phyloP scores from a whole-genome alignment of 1,139 yeast species.

The Yamadazyma aaseri region DNA sequence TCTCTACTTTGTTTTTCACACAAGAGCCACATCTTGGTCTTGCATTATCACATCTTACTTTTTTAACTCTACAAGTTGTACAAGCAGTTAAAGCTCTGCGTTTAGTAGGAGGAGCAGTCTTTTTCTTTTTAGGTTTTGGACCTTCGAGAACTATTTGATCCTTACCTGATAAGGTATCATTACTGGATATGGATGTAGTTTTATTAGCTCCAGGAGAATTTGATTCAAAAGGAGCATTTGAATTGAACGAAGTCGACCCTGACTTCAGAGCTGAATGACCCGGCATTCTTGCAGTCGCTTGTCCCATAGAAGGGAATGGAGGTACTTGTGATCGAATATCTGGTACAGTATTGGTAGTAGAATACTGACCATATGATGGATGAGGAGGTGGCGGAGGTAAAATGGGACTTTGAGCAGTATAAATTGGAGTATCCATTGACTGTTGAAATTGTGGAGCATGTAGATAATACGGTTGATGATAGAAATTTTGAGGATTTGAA shows the following conservation, averaged over 20 bases:
- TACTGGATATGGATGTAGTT: constrained; percentile 5
- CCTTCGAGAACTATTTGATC: constrained; percentile 7
- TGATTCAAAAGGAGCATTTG: neutral
- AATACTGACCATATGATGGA: neutral
- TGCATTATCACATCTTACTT: constrained; percentile 51
- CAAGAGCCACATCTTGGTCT: constrained; percentile 55
- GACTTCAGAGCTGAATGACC: neutral
- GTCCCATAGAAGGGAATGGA: neutral
- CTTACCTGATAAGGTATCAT: constrained; percentile 2
- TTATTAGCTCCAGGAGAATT: neutral
- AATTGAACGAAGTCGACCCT: neutral
- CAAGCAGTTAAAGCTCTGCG: constrained; percentile 48
- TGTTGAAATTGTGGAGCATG: neutral
- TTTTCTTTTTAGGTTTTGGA: constrained; percentile 6
- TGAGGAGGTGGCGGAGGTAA: neutral
- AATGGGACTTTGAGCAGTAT: neutral
- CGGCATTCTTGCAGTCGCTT: constrained; percentile 1
- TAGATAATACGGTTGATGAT: neutral
- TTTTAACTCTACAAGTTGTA: constrained; percentile 46
- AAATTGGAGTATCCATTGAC: neutral
- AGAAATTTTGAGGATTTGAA: neutral
- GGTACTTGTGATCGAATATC: neutral
- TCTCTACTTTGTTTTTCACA: constrained; percentile 28
- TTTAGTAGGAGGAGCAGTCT: constrained; percentile 19
- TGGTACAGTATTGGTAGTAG: neutral